phyloP scores from a whole-genome alignment of 495 filamentous ascomycete species.

The Cudoniella acicularis region DNA sequence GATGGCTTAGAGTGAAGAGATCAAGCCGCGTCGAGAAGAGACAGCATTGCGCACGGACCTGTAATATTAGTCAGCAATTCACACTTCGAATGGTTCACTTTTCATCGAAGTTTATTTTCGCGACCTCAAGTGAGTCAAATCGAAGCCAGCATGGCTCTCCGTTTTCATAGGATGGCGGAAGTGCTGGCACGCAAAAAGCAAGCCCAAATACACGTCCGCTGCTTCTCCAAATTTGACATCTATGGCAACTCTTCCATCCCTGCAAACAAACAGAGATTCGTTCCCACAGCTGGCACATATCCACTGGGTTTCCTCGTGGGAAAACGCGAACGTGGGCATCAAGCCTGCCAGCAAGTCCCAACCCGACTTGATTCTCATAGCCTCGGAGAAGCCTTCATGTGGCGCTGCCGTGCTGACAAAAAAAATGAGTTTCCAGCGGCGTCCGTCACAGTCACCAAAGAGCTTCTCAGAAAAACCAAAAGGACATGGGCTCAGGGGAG shows the following conservation, averaged over 20 bases:
- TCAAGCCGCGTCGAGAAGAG: too few relatives aligned
- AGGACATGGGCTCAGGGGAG: conserved; percentile 68
- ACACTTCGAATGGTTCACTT: too few relatives aligned
- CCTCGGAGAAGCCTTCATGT: conserved; percentile 83
- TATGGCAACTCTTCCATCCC: conserved; percentile 40
- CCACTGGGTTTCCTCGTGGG: conserved; percentile 87
- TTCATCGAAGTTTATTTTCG: too few relatives aligned
- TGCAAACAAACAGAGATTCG: conserved; percentile 76
- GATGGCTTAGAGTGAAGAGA: too few relatives aligned
- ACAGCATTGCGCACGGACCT: too few relatives aligned
- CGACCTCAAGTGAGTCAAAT: too few relatives aligned
- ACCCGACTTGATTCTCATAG: conserved; percentile 84
- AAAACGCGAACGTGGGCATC: conserved; percentile 85
- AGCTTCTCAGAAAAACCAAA: conserved; percentile 60
- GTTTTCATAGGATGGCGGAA: too few relatives aligned
- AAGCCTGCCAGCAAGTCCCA: conserved; percentile 86
- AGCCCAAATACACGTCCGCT: not conserved
- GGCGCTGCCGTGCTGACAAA: conserved; percentile 94
- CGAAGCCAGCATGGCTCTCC: too few relatives aligned
- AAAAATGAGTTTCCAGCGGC: conserved; percentile 98
- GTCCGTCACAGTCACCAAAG: conserved; percentile 78
- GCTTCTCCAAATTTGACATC: not conserved
- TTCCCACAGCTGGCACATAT: conserved; percentile 80
- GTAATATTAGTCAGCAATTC: too few relatives aligned
- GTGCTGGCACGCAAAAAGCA: too few relatives aligned